Base-by-base conservation (phyloP, 768 basidiomycete species). In the Boletus sensibilis region DNA sequence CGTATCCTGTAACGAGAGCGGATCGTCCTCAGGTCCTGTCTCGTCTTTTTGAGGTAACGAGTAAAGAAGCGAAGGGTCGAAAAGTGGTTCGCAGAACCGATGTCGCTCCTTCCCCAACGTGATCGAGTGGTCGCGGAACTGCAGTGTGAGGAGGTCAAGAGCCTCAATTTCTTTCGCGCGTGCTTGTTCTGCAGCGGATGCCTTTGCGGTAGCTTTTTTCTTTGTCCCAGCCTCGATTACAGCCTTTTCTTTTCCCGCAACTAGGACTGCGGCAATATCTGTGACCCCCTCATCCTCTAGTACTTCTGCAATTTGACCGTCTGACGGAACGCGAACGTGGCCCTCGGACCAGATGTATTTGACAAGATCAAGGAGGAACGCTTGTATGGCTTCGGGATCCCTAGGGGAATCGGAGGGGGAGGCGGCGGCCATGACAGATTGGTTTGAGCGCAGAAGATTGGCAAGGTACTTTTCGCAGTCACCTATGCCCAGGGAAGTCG, bases 221-320 rank as follows among this genome's bases (percentile, higher is more conserved):
- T 89, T 92, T 76, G 86, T 87, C 20, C 85, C 88, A 58, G 83
- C 85, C 70, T 94, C 92, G 57, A 95, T 94, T 34, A 94, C 83
- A 0, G 92, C 90, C 61, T 87, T 85, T 72, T 94, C 94, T 66
- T 88, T 90, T n/a, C 94, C 94, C 9, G 92, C 90, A 33, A 93
- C 90, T 42, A 96, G 78, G 44, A 91, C 85, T 9, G 94, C 92
- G 7, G 94, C 94, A 55, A 95, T 92, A 68, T 96, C 91, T 18
- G 90, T 91, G 25, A 92, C 76, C 4, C 91, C 94, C 59, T 94
- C 93, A 53, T 93, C 92, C 57, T 92, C 92, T 16, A 75, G 76
- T 35, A 74, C 50, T 59, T 75, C 75, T 8, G 80, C 82, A 3
- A 83, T 85, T 68, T 90, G 88, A 37, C 89, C 89, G 51, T 85